These are phyloP conservation scores for Neospora caninum DNA, from an alignment of 169 alveolate genomes.

Conservation along the genomic window DNA sequence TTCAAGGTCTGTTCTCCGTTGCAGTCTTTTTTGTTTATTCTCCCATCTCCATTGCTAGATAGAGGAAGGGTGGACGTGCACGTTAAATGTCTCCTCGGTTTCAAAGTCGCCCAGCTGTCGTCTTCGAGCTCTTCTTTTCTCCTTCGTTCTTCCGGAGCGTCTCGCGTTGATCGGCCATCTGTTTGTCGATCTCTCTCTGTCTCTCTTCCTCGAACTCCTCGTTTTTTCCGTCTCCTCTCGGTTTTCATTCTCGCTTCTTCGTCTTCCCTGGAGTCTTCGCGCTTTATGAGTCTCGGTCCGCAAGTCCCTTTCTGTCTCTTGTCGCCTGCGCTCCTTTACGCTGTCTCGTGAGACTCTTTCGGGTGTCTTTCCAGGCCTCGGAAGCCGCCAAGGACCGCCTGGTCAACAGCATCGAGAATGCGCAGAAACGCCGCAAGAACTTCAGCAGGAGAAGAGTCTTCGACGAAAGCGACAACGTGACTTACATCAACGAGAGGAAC, in stretches of 20 bases:
- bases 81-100: too few relatives aligned
- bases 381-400: slow-evolving; percentile 76
- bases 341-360: background rate
- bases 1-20: slow-evolving; percentile 53
- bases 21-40: background rate
- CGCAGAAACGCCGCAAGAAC: slow-evolving; percentile 70
- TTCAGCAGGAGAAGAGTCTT: slow-evolving; percentile 84
- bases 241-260: background rate
- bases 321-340: too few relatives aligned
- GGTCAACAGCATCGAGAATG: slow-evolving; percentile 73
- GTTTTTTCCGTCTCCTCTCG: background rate
- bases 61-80: too few relatives aligned
- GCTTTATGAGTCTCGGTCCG: too few relatives aligned
- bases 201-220: background rate
- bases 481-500: slow-evolving; percentile 90
- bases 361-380: slow-evolving; percentile 57
- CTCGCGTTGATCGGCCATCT: too few relatives aligned
- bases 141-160: too few relatives aligned
- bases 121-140: too few relatives aligned
- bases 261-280: too few relatives aligned
- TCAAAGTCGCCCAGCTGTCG: too few relatives aligned
- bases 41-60: background rate
- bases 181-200: too few relatives aligned
- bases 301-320: too few relatives aligned
- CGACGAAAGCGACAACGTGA: slow-evolving; percentile 88